Conservation (phyloP, 2,329 filamentous ascomycete genomes). For the Remersonia thermophila region DNA sequence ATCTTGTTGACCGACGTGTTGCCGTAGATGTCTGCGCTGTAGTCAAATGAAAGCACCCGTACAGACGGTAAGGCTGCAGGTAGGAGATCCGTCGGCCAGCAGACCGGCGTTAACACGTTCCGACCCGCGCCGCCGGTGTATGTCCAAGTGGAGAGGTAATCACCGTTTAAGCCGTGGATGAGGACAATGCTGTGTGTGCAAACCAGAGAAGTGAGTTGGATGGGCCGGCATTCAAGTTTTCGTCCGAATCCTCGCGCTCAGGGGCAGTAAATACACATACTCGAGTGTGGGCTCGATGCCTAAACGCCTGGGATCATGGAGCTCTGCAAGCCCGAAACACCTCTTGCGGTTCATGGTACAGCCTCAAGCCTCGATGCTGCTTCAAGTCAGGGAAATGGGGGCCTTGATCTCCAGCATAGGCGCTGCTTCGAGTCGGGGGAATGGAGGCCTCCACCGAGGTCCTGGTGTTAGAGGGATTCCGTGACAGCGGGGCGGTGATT, state of each 20-base stretch:
- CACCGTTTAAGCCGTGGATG: conserved; percentile 4
- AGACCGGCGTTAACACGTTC: not conserved
- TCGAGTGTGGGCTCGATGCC: not conserved
- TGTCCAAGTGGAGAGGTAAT: conserved; percentile 3
- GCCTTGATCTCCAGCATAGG: too few relatives aligned
- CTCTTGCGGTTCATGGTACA: not conserved
- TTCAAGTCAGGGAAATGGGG: too few relatives aligned
- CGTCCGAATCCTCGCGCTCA: too few relatives aligned
- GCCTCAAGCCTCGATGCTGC: too few relatives aligned
- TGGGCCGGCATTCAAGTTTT: too few relatives aligned
- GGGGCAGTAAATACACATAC: not conserved
- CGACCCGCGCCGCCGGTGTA: not conserved
- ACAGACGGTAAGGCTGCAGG: not conserved
- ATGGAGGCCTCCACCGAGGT: too few relatives aligned
- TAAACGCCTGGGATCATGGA: not conserved
- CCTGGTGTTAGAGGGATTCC: too few relatives aligned
- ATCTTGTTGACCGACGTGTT: conserved; percentile 1
- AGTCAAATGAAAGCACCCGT: conserved; percentile 3
- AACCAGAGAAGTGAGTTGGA: too few relatives aligned
- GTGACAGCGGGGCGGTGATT: too few relatives aligned
- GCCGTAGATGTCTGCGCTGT: conserved; percentile 2
- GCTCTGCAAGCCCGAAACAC: not conserved
- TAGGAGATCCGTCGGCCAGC: conserved; percentile 1
- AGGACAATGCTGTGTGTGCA: conserved; percentile 1
- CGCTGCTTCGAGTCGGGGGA: too few relatives aligned